Evolutionary conservation across 192 early-diverging fungal genomes (phyloP), one percentile per base, ranked within the genome.

Genomic region (Coemansia guatemalensis): DNA sequence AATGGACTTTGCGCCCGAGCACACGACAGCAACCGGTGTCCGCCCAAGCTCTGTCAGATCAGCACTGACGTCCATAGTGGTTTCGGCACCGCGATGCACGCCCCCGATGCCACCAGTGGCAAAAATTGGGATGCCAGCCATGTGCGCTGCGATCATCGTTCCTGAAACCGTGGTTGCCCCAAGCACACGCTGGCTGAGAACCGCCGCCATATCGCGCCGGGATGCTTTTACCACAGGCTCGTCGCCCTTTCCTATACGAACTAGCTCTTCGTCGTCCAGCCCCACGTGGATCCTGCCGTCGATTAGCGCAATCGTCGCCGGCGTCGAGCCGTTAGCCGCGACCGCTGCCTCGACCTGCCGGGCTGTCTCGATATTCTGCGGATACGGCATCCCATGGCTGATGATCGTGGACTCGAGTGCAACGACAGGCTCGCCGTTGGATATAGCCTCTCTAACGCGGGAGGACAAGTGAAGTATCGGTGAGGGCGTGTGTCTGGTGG

Each of bases 101-200:
- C 97, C 97, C 39, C 97, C 97, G 57, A 99, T 97, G 6, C 96
- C 97, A 20, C 97, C 97, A 5, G 97, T 99, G 8, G 92, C 95
- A 85, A 99, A 99, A 0, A 99, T 78, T 33, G 70, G 65, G 56
- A 99, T 99, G 2, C 94, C 95, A 7, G 89, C 92, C 48, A 73
- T 69, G 64, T 93, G 85, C 4, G 97, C 95, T 5, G 90, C 84
- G n/a, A 93, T 57, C 89, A 96, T 93, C 0, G 95, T 99, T 6
- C 88, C 88, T 14, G 95, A 87, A 14, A 99, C 97, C 1, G 97
- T 99, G 0, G 97, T 99, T 6, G 93, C 89, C 0, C 96, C 96
- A 3, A 86, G 81, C 63, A 84, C 58, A 14, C 83, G 72, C 83
- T 88, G 84, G 44, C 88, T 82, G 48, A 93, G 78, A 14, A 94